Evolutionary conservation across 345 rosid genomes (phyloP), one percentile per base, ranked within the genome.

Genomic region (Arabis hirsuta): DNA sequence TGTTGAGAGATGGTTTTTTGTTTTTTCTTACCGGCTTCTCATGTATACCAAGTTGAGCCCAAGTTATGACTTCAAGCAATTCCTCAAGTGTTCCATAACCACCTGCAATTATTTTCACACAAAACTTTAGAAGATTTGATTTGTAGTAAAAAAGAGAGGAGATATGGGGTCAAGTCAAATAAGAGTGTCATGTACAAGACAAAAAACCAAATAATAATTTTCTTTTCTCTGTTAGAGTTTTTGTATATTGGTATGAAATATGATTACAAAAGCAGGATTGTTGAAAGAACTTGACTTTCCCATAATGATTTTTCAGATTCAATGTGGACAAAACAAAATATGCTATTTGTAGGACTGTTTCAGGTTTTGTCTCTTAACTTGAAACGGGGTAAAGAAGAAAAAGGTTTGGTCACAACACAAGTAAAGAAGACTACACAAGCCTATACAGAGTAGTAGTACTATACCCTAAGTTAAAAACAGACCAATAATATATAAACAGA

Each of bases 11-110:
- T 42, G 13, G n/a, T 38, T 24, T 41, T 0, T 27, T 27, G 16
- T 16, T 16, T 9, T 14, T 26, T 22, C 29, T 51, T 80, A 95
- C 99, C 65, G 97, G 97, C 75, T 95, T 95, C 16, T 95, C 96
- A 73, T 95, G 99, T 74, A 95, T 95, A 55, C 99, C 99, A 20
- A 95, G 96, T 76, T 95, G 97, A 62, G 99, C 99, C 99, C 99
- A 95, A 55, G 99, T 86, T 60, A 95, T 95, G 46, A 91, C 99
- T 74, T 95, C 99, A 66, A 95, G 96, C 74, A 95, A 83, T 73
- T 95, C 99, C 80, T 95, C 99, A 64, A 95, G 88, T 42, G 99
- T 95, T 31, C 97, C 99, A 83, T 95, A 95, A 57, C 99, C 97
- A 78, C 99, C 97, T 91, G 83, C 53, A 74, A 53, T 45, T 13